Base-by-base conservation (phyloP, 768 basidiomycete species). In the Lentinula aciculospora region DNA sequence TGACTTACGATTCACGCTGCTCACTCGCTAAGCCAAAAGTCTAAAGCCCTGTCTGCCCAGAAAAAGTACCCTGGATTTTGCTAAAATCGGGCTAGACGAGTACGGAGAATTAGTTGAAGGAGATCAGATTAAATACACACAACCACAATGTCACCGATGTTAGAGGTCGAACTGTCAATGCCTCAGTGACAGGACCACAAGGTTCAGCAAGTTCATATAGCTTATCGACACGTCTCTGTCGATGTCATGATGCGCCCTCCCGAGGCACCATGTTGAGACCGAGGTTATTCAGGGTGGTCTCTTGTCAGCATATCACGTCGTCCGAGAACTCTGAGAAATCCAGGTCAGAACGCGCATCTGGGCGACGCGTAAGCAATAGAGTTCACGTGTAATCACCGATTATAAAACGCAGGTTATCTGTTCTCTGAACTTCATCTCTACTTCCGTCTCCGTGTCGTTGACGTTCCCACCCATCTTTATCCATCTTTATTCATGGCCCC, bases 401-500 rank as follows among this genome's bases (percentile, higher is more conserved):
- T 44, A 44, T 44, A 44, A 44, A 44, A 23, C 9, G 42, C 7
- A 21, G 21, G 9, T 39, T 12, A 27, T 45, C 27, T 7, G 21
- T 29, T 13, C 17, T 48, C 27, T 6, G 8, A 48, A 48, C n/a
- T 50, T n/a, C 31, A 50, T 34, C 49, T 50, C n/a, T 19, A 9
- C 19, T 7, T 44, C 21, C n/a, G 23, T 44, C 42, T 44, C 42
- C 42, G 23, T n/a, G 12, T 19, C 17, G 10, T 19, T 19, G 39
- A 40, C n/a, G 6, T 44, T 23, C 23, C 42, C 36, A 15, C 39
- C 51, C 23, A 23, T 17, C 27, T 46, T 13, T 27, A 23, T 25
- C n/a, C n/a, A 32, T 32, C 49, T 21, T 34, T 51, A 7, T 19
- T 57, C 42, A 70, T 69, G 68, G 66, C 69, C 6, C 65, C 71